These are phyloP conservation scores for Blastomyces emzantsi DNA, from an alignment of 2,329 filamentous ascomycete genomes.

Conservation along the genomic window DNA sequence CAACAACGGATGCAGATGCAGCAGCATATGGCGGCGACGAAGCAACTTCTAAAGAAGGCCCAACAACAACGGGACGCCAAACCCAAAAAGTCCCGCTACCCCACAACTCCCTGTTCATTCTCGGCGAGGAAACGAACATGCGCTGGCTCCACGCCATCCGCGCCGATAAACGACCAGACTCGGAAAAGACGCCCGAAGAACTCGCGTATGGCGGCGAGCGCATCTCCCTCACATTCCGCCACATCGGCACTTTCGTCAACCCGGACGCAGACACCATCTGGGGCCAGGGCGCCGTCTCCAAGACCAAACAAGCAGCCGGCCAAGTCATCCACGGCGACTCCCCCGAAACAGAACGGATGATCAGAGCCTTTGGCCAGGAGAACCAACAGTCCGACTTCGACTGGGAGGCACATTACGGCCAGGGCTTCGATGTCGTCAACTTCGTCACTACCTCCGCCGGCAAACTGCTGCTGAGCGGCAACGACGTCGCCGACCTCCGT, in stretches of 20 bases:
- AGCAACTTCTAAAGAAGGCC: constrained; percentile 17
- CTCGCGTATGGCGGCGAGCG: constrained; percentile 64
- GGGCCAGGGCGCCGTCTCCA: constrained; percentile 78
- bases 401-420: constrained; percentile 67
- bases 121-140: constrained; percentile 73
- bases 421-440: constrained; percentile 67
- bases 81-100: constrained; percentile 64
- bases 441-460: constrained; percentile 33
- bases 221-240: constrained; percentile 85
- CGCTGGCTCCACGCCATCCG: constrained; percentile 90
- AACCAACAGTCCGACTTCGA: constrained; percentile 63
- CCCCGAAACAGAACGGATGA: constrained; percentile 53
- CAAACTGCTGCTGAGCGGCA: constrained; percentile 26
- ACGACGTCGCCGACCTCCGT: constrained; percentile 28
- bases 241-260: constrained; percentile 77
- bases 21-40: not conserved
- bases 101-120: constrained; percentile 79
- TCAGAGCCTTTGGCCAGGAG: constrained; percentile 74
- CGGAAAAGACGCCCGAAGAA: constrained; percentile 62
- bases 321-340: constrained; percentile 61
- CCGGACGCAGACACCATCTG: constrained; percentile 61
- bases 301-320: constrained; percentile 52
- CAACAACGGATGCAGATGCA: not conserved
- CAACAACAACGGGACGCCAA: constrained; percentile 38
- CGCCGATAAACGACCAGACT: constrained; percentile 64